Evolutionary conservation across 495 filamentous ascomycete species (phyloP).

Genomic region (Chaetomium tenue): DNA sequence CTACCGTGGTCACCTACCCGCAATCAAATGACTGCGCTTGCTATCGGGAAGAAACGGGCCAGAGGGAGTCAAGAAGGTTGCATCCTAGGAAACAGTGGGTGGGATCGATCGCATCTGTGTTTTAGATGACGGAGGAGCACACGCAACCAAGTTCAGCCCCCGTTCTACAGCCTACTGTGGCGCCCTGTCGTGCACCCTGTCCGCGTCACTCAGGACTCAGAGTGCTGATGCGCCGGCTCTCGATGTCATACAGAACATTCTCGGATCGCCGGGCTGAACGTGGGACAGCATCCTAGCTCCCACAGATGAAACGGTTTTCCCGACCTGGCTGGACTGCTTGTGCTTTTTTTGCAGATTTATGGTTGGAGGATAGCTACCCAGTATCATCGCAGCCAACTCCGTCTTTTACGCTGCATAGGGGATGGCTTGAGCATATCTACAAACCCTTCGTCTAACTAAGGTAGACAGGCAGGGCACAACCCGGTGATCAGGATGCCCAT

Average conservation of each 20-base stretch:
- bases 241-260: not conserved
- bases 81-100: too few species aligned
- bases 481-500: too few species aligned
- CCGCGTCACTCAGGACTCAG: conserved; percentile 5
- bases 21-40: conserved; percentile 9
- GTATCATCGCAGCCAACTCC: too few species aligned
- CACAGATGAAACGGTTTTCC: conserved; percentile 9
- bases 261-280: not conserved
- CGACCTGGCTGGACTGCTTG: not conserved
- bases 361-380: too few species aligned
- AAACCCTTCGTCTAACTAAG: too few species aligned
- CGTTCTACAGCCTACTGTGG: conserved; percentile 10
- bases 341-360: not conserved
- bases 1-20: too few species aligned
- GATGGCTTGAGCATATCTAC: too few species aligned
- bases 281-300: not conserved
- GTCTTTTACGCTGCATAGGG: too few species aligned
- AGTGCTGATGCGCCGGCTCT: not conserved
- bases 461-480: too few species aligned
- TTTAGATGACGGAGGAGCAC: conserved; percentile 8
- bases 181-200: conserved; percentile 10
- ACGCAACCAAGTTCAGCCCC: conserved; percentile 11
- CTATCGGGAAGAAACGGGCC: conserved; percentile 5
- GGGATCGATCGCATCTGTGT: not conserved
- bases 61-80: not conserved